These are phyloP conservation scores for Suhomyces panamericanus DNA, from an alignment of 1,139 yeast genomes.

Conservation along the genomic window DNA sequence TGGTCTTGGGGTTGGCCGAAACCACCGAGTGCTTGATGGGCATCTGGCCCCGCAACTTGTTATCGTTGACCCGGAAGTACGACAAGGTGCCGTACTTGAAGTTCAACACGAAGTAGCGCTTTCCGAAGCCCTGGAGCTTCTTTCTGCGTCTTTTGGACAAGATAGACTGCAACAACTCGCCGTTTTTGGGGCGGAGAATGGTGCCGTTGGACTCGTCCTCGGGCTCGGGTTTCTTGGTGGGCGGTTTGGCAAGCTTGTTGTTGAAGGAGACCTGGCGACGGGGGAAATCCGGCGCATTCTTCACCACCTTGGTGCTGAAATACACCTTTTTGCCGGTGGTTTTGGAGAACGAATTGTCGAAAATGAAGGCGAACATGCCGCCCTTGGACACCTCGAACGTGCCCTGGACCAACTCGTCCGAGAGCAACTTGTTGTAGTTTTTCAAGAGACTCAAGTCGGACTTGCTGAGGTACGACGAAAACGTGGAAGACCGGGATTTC, in stretches of 20 bases:
- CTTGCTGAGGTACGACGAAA: conserved; percentile 34
- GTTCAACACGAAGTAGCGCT: conserved; percentile 81
- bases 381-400: conserved; percentile 54
- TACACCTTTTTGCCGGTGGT: conserved; percentile 79
- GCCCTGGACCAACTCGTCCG: conserved; percentile 64
- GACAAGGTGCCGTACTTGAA: conserved; percentile 79
- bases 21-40: conserved; percentile 79
- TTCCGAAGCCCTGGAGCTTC: conserved; percentile 78
- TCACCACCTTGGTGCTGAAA: conserved; percentile 55
- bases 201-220: conserved; percentile 9
- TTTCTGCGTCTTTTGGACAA: conserved; percentile 75
- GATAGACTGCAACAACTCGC: conserved; percentile 70
- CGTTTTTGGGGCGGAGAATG: conserved; percentile 48
- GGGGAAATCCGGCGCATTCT: conserved; percentile 6
- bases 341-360: conserved; percentile 90
- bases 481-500: conserved; percentile 38
- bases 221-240: not conserved
- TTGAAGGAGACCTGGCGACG: conserved; percentile 8
- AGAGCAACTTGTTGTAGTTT: conserved; percentile 43
- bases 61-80: conserved; percentile 69
- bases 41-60: conserved; percentile 86
- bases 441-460: conserved; percentile 43
- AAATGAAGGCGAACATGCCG: conserved; percentile 80
- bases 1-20: conserved; percentile 68
- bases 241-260: conserved; percentile 4